Base-by-base conservation (phyloP, 2,329 filamentous ascomycete species). In the Fusarium brachygibbosum region DNA sequence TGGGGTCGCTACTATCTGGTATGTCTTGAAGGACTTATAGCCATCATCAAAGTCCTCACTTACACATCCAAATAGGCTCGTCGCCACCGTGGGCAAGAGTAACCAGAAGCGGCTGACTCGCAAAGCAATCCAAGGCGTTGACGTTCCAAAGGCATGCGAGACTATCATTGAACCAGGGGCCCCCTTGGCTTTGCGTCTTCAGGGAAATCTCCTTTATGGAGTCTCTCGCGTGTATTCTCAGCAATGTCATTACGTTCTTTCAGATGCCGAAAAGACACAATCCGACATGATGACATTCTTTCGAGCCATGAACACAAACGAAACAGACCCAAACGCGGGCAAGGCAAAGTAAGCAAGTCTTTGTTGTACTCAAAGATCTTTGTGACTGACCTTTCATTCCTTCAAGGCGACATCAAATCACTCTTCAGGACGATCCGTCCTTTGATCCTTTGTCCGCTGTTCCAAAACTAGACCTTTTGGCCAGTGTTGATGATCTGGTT, bases 1-100 rank as follows among this genome's bases (percentile, higher is more conserved):
- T 87, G 96, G 96, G 58, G 92, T 99, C 59, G 92, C 95, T 16
- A 99, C 95, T 3, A 91, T 99, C 63, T 99, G 96, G 95, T 97
- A 84, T 75, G 87, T 75, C 25, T 25, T 17, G 17, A 8, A 10
- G 31, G 7, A 3, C n/a, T 10, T 21, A 2, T 11, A 12, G 3
- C 9, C 10, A 2, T 16, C 16, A 4, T 19, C 9, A 10, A 5
- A 6, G 4, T 10, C 13, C 2, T 40, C 4, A 65, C 56, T 64
- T 14, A 63, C 35, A 28, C 37, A 13, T 12, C 38, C 17, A 32
- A 40, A 67, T 16, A 98, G 95, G 95, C 89, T 98, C 41, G 90
- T 97, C 41, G 96, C 96, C 41, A 99, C 95, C 0, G 87, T 97
- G 3, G 94, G 94, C 19, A 92, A 89, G 69, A 91, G 90, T 1